Base-by-base conservation (phyloP, 495 filamentous ascomycete species). In the Recurvomyces mirabilis region DNA sequence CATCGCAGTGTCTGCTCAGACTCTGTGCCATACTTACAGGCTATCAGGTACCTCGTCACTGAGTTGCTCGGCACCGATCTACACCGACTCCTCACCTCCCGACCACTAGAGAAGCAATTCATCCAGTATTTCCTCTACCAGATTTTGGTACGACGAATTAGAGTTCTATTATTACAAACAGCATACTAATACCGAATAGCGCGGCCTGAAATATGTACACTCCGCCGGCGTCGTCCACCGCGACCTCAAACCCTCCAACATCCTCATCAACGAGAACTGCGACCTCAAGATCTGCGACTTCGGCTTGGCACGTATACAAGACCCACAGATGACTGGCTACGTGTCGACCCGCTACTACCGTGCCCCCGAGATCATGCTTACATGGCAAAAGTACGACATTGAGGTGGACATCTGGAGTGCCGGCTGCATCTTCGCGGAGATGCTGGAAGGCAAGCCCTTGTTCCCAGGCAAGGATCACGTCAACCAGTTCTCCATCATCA, bases 381-480 rank as follows among this genome's bases (percentile, higher is more conserved):
- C 91, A 33, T 98, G 91, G 91, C 91, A 98, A 65, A 98, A 96
- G 67, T 98, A 98, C 66, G 91, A 98, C 56, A 85, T 95, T 33
- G 93, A 96, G 69, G 91, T 98, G 38, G 91, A 98, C 64, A 94
- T 98, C 57, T 98, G 91, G 91, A 95, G 89, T 59, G 89, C 93
- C 9, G 91, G 89, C 43, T 98, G 91, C 66, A 98, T 98, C 56
- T 98, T 98, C 59, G 91, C 91, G 36, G 91, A 98, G 65, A 98
- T 98, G 91, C 69, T 98, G 49, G 88, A 96, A 67, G 93, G 93
- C 47, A 96, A 96, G 69, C 91, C 91, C 26, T 69, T 98, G 4
- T 98, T 98, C 74, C 91, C 93, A 1, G 91, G 91, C 61, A 98
- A 98, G 67, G 91, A 98, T 60, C 91, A 98, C 62, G 91, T 98